Evolutionary conservation across 2,329 filamentous ascomycete species (phyloP), one percentile per base, ranked within the genome.

Genomic region (Ophiostoma angusticollis): DNA sequence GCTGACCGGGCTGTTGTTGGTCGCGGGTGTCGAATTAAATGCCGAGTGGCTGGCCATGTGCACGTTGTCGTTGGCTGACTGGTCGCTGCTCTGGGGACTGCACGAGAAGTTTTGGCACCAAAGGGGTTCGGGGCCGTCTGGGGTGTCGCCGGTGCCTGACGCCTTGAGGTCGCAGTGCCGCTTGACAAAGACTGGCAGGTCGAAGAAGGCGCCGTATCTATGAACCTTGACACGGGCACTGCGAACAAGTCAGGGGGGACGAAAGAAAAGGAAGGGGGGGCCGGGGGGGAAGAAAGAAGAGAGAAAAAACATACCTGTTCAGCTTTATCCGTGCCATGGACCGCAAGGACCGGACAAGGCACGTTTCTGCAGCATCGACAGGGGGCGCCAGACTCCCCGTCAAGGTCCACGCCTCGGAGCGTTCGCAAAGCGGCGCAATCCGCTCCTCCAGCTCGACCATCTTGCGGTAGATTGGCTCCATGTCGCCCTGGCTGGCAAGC

Each of bases 151-250:
- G 2, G 48, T 39, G n/a, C n/a, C n/a, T 22, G 51, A 54, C 24
- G 55, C 53, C 39, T 57, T 56, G 12, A 70, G 57, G 41, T 70
- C 67, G 50, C 67, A 71, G 45, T 69, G 62, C 39, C 63, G 66
- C 21, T 58, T 58, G 0, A 58, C 55, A 48, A 71, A 71, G 16
- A 70, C 57, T 3, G 67, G 65, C 6, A 62, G 52, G 44, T 70
- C 66, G 31, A 58, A 63, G 49, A 71, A 71, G 8, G 67, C 67
- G 44, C 59, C 62, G 48, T 68, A 70, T 1, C 67, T 61, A 45
- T 71, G 67, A 3, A 69, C 49, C 46, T 70, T 70, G 45, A 69
- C 68, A 12, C 65, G 55, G 9, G 67, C 65, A 49, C 67, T 69
- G 33, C 5, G 16, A 5, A 16, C 19, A 7, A 13, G 23, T 4